A percentile compares a stretch with the other conserved stretches of the same genome.
Evolutionary conservation across 257 asterid genomes (phyloP).

Genomic region (Ballota nigra): DNA sequence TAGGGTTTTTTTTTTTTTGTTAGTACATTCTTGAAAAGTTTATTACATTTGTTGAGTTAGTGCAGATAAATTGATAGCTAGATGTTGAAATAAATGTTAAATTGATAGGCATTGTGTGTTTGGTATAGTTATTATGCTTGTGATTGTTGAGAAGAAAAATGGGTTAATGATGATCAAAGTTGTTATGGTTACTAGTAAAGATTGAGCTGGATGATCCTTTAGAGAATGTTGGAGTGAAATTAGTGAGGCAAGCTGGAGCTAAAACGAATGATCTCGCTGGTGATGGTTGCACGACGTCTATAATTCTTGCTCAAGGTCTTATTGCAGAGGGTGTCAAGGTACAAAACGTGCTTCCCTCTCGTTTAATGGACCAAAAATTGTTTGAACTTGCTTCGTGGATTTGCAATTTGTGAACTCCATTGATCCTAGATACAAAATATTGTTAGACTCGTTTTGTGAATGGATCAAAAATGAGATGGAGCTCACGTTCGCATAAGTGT

Average conservation of each 20-base stretch:
- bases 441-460: background rate
- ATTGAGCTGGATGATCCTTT: conserved; percentile 88
- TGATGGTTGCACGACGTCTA: conserved; percentile 85
- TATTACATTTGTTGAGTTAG: background rate
- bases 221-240: conserved; percentile 82
- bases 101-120: background rate
- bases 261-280: conserved; percentile 86
- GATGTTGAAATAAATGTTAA: background rate
- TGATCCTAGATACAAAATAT: too few relatives aligned
- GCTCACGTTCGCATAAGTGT: background rate
- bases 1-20: background rate
- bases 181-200: conserved; percentile 53
- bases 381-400: background rate
- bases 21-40: background rate
- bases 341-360: background rate
- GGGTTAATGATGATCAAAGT: conserved; percentile 12
- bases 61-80: background rate
- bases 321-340: conserved; percentile 86
- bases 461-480: background rate
- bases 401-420: background rate
- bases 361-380: background rate
- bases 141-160: background rate
- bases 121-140: background rate
- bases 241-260: conserved; percentile 90
- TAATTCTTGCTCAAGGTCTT: conserved; percentile 79